Evolutionary conservation across 1,139 yeast species (phyloP).

Genomic region (Geotrichum cucujoidarum): DNA sequence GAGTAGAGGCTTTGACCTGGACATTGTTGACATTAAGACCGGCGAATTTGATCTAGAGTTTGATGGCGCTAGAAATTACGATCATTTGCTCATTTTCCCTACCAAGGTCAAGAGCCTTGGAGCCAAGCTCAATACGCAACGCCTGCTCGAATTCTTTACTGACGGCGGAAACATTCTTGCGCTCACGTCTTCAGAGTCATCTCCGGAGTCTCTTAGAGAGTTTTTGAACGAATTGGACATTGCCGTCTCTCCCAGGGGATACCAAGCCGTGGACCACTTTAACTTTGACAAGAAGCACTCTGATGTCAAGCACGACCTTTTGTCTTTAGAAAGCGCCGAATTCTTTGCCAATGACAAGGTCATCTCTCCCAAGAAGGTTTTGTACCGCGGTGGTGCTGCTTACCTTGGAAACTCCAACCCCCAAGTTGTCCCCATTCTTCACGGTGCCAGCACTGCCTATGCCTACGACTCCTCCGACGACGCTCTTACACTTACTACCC

Average conservation of each 20-base stretch:
- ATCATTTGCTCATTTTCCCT: slow-evolving; percentile 55
- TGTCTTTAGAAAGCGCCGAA: slow-evolving; percentile 17
- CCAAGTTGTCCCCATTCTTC: slow-evolving; percentile 60
- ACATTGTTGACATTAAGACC: slow-evolving; percentile 31
- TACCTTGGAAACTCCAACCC: slow-evolving; percentile 55
- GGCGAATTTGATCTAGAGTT: slow-evolving; percentile 38
- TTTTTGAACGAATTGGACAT: slow-evolving; percentile 80
- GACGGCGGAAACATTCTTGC: slow-evolving; percentile 72
- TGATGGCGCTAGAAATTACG: slow-evolving; percentile 45
- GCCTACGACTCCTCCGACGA: slow-evolving; percentile 49
- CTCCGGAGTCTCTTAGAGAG: slow-evolving; percentile 63
- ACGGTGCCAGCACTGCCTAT: slow-evolving; percentile 65
- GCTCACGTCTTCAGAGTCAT: slow-evolving; percentile 51
- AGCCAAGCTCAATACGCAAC: slow-evolving; percentile 40
- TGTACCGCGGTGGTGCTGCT: slow-evolving; percentile 50
- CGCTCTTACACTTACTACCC: slow-evolving; percentile 34
- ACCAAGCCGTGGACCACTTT: slow-evolving; percentile 65
- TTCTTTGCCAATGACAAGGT: slow-evolving; percentile 18
- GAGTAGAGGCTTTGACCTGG: slow-evolving; percentile 35
- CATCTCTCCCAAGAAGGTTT: slow-evolving; percentile 23
- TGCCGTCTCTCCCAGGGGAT: slow-evolving; percentile 74
- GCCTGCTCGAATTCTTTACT: slow-evolving; percentile 51
- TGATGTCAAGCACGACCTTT: slow-evolving; percentile 22
- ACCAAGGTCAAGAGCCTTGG: slow-evolving; percentile 40
- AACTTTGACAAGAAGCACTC: slow-evolving; percentile 30